phyloP scores from a whole-genome alignment of 345 rosid species.

The Raphanus sativus region DNA sequence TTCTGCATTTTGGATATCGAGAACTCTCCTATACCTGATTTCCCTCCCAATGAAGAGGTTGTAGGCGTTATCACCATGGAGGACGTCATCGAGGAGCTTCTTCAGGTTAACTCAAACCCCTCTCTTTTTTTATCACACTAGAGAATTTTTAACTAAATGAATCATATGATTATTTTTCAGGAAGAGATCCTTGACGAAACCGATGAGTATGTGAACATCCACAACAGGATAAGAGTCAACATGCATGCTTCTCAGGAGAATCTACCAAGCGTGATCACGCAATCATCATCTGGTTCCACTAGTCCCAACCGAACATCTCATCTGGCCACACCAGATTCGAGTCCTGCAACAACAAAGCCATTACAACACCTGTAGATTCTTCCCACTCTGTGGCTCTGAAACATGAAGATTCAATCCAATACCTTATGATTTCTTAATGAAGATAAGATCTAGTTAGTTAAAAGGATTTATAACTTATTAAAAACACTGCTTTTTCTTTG shows the following conservation, averaged over 20 bases:
- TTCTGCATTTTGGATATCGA: slow-evolving; percentile 85
- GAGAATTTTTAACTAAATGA: neutral
- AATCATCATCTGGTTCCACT: slow-evolving; percentile 40
- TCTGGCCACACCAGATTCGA: slow-evolving; percentile 34
- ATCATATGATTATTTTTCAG: slow-evolving; percentile 39
- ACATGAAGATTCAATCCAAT: neutral
- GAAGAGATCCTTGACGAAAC: slow-evolving; percentile 98
- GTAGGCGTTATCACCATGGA: slow-evolving; percentile 97
- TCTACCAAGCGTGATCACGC: slow-evolving; percentile 36
- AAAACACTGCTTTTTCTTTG: neutral
- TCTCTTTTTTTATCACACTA: neutral
- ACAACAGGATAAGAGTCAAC: slow-evolving; percentile 48
- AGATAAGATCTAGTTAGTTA: neutral
- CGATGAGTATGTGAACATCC: slow-evolving; percentile 89
- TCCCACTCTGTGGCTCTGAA: neutral
- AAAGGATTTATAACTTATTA: neutral
- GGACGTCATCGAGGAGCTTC: slow-evolving; percentile 98
- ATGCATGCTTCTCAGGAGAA: slow-evolving; percentile 52
- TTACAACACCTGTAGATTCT: slow-evolving; percentile 3
- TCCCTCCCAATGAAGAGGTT: slow-evolving; percentile 66
- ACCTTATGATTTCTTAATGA: neutral
- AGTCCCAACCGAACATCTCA: slow-evolving; percentile 33
- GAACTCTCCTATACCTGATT: slow-evolving; percentile 67
- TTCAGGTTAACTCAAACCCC: slow-evolving; percentile 55
- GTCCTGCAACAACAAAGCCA: slow-evolving; percentile 25